Base-by-base conservation (phyloP, 2,329 filamentous ascomycete genomes). In the Epichloe gansuensis region DNA sequence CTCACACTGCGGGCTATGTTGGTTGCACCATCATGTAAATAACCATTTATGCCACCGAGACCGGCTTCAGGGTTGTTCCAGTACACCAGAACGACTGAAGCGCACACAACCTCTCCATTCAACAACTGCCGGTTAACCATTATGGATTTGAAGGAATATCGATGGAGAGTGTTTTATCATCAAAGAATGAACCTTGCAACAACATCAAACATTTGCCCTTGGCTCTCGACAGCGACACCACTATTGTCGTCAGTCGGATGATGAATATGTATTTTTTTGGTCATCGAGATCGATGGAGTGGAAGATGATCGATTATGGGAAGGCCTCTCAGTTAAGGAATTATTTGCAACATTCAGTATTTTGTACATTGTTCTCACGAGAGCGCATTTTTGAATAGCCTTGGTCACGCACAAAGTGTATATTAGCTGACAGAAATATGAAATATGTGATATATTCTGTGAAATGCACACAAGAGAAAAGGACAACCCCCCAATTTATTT, bases 21-120 rank as follows among this genome's bases (percentile, higher is more conserved):
- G 61, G 63, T 51, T 68, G 66, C 56, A 58, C 54, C 34, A 51
- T 68, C 59, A 68, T 68, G 66, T 69, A 66, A 64, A 60, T 35
- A 6, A n/a, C 25, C 5, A 3, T 21, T 31, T 11, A 34, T 25
- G 31, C 47, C n/a, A 34, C 23, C 6, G 17, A 34, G 23, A 21
- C 2, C 43, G 12, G 31, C 43, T 46, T 13, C 44, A 13, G 40
- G 3, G 8, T 35, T 35, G 31, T 46, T 46, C n/a, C 21, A 35
- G 31, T 9, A 13, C 3, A 9, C 11, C 5, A 34, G 9, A 23
- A 49, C 23, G 13, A 49, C n/a, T 8, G 25, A 8, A 39, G 15
- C 38, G 5, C 25, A 31, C 5, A 17, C 25, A 21, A 36, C 3
- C 9, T 15, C 47, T 41, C 47, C 15, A n/a, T 17, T n/a, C n/a